Evolutionary conservation across 2,329 filamentous ascomycete species (phyloP).

Genomic region (Alternaria triticina): DNA sequence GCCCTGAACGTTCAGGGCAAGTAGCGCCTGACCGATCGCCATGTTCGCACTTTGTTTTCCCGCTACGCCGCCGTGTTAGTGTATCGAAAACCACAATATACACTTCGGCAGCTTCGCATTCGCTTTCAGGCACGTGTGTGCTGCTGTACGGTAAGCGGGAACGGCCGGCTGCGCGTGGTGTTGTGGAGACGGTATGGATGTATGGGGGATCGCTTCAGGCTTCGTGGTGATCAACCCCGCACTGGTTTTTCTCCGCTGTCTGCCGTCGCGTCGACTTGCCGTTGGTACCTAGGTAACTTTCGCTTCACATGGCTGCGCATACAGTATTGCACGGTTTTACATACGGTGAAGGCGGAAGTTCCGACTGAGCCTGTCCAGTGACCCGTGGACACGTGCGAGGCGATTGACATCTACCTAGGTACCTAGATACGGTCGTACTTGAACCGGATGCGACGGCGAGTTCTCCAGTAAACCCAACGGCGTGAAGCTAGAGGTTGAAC

Average conservation of each 20-base stretch:
- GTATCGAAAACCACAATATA: constrained; percentile 1
- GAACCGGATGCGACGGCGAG: neutral
- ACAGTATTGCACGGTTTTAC: neutral
- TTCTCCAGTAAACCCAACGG: neutral
- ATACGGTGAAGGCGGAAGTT: neutral
- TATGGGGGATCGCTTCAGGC: neutral
- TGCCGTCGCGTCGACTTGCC: neutral
- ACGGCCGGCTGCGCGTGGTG: neutral
- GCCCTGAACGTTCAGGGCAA: neutral
- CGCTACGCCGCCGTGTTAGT: neutral
- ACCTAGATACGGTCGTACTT: neutral
- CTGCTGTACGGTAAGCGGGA: neutral
- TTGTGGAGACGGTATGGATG: neutral
- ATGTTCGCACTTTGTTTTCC: neutral
- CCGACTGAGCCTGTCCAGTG: neutral
- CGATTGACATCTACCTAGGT: neutral
- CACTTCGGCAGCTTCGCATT: neutral
- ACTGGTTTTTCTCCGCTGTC: neutral
- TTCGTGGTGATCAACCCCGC: neutral
- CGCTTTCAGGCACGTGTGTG: neutral
- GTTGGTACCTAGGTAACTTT: neutral
- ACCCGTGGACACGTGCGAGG: neutral
- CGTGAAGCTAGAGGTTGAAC: neutral
- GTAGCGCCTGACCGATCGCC: neutral
- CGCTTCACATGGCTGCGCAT: neutral